Base-by-base conservation (phyloP, 2,329 filamentous ascomycete genomes). In the Sordariomycetes sp. region DNA sequence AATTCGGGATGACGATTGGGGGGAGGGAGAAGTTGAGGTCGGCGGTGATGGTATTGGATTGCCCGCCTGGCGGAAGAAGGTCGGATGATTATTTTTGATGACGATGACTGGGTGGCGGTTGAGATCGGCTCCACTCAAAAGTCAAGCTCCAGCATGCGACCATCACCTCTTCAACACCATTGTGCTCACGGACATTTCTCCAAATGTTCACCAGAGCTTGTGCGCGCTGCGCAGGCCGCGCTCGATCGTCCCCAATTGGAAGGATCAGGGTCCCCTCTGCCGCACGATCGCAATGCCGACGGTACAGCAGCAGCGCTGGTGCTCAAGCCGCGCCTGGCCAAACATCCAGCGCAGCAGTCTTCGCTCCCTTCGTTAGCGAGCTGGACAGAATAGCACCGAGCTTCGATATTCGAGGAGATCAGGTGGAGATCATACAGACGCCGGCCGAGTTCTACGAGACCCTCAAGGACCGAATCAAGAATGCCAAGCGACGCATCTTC, bases 371-470 rank as follows among this genome's bases (percentile, higher is more conserved):
- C 52, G 55, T 74, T 52, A 59, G 59, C 46, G 88, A 98, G 56
- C 64, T 98, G 40, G 92, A 98, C 56, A 82, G 73, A 46, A 76
- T 96, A 43, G 83, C 88, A 4, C 92, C 92, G n/a, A 81, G 84
- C 29, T 94, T 98, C 47, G 84, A 88, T 52, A 69, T 98, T 18
- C 66, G 79, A 18, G 85, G 86, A 2, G 84, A 85, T 5, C 77
- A 90, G 38, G 82, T 98, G 32, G 69, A 72, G 9, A 81, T 98
- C 15, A 59, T 98, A 10, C 72, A 79, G 46, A 82, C 82, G 3
- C 92, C 92, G 0, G 61, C 74, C n/a, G 84, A 90, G 34, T 98
- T 98, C 54, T 98, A 95, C 58, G 78, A 83, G 46, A 86, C 82
- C 7, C 65, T 98, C 39, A 95, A 95, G 77, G 62, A 72, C 42